phyloP scores from a whole-genome alignment of 495 filamentous ascomycete species.

The Amorphotheca resinae region DNA sequence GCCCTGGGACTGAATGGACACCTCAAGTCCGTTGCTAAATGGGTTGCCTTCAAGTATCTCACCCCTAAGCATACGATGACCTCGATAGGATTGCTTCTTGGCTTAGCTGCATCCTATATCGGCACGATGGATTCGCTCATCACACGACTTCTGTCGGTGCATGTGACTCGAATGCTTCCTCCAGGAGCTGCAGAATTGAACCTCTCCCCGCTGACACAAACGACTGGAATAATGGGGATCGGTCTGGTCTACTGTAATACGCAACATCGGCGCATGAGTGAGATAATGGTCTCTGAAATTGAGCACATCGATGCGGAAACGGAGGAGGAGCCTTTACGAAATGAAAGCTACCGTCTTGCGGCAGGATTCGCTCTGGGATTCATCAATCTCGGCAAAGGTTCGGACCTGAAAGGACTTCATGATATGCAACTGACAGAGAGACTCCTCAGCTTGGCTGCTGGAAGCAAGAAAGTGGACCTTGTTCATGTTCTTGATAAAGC shows the following conservation, averaged over 20 bases:
- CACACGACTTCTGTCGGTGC: constrained; percentile 90
- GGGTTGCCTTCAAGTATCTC: constrained; percentile 97
- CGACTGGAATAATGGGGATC: constrained; percentile 94
- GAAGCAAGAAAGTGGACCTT: constrained; percentile 73
- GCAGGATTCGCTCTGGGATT: constrained; percentile 89
- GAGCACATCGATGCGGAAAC: constrained; percentile 64
- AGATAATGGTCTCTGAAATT: constrained; percentile 96
- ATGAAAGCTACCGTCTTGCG: constrained; percentile 88
- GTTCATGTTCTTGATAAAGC: constrained; percentile 89
- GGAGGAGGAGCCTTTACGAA: constrained; percentile 65
- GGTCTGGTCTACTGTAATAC: constrained; percentile 89
- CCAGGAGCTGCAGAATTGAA: constrained; percentile 88
- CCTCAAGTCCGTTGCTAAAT: constrained; percentile 83
- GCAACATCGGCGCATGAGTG: constrained; percentile 95
- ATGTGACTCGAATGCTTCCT: constrained; percentile 89
- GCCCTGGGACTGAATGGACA: constrained; percentile 94
- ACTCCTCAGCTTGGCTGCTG: constrained; percentile 69
- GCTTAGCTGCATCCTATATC: constrained; percentile 82
- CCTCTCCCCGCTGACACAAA: constrained; percentile 85
- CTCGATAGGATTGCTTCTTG: constrained; percentile 85
- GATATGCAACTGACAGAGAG: constrained; percentile 92
- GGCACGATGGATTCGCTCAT: constrained; percentile 95
- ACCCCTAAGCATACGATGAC: constrained; percentile 99
- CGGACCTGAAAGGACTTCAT: constrained; percentile 74
- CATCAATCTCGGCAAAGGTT: constrained; percentile 88